A percentile compares a stretch with the other conserved stretches of the same genome.
Conservation (phyloP, 73 alveolate genomes). For the Vitrella brassicaformis region DNA sequence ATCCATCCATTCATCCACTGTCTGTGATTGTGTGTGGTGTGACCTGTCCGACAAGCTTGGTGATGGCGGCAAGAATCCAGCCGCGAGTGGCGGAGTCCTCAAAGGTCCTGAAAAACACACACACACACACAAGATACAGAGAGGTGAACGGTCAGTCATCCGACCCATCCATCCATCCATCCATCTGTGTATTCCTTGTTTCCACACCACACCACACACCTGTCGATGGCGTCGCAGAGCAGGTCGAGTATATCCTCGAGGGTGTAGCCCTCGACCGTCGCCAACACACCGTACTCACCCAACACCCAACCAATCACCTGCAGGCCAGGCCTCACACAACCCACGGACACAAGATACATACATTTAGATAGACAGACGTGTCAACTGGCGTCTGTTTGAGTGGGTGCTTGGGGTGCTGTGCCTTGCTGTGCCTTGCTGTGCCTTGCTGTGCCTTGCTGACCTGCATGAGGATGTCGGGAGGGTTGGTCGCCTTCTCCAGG, state of each 20-base stretch:
- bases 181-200: no score
- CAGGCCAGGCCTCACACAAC: no score
- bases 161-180: constrained; percentile 26
- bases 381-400: no score
- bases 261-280: constrained; percentile 14
- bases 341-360: no score
- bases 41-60: neutral
- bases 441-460: no score
- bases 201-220: no score
- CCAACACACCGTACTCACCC: constrained; percentile 28
- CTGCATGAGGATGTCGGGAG: constrained; percentile 27
- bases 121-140: neutral
- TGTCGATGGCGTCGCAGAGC: constrained; percentile 4
- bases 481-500: constrained; percentile 18
- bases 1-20: no score
- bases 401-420: no score
- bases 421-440: no score
- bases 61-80: neutral
- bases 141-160: neutral
- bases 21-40: no score
- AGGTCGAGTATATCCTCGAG: constrained; percentile 29
- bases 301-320: constrained; percentile 35
- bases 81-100: neutral
- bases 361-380: no score
- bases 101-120: no score